Evolutionary conservation across 768 basidiomycete species (phyloP).

Genomic region (Naganishia friedmannii): DNA sequence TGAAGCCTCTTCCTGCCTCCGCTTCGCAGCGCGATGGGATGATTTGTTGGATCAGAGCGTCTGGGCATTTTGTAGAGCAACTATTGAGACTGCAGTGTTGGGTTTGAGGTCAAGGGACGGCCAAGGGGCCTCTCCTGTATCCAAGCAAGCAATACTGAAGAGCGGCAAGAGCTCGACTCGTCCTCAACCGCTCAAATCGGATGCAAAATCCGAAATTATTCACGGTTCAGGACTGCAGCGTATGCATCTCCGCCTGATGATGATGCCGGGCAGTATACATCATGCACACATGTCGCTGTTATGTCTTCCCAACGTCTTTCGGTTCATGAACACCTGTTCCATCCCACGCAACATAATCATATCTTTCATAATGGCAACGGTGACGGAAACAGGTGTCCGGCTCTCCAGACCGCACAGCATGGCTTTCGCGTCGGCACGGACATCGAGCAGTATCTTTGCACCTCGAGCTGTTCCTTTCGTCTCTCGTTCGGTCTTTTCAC

Average conservation of each 20-base stretch:
- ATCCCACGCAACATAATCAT: neutral
- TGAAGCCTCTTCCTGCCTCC: constrained; percentile 20
- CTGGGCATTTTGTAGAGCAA: constrained; percentile 2
- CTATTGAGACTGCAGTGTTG: neutral
- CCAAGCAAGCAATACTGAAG: neutral
- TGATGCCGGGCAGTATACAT: constrained; percentile 1
- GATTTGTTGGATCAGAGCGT: constrained; percentile 9
- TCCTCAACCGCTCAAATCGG: neutral
- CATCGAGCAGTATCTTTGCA: neutral
- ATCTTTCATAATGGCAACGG: neutral
- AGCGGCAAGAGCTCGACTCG: too few species aligned
- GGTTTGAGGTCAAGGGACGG: neutral
- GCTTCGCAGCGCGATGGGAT: neutral
- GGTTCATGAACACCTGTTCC: too few species aligned
- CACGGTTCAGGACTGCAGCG: neutral
- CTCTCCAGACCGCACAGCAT: neutral
- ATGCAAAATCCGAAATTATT: constrained; percentile 15
- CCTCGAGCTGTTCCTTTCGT: neutral
- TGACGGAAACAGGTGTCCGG: neutral
- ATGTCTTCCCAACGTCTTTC: too few species aligned
- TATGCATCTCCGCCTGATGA: neutral
- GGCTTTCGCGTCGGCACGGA: neutral
- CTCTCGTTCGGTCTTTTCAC: neutral
- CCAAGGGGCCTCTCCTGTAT: neutral
- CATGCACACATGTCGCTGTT: neutral